Evolutionary conservation across 768 basidiomycete species (phyloP), one percentile per base, ranked within the genome.

Genomic region (Phylloporus arenicola): DNA sequence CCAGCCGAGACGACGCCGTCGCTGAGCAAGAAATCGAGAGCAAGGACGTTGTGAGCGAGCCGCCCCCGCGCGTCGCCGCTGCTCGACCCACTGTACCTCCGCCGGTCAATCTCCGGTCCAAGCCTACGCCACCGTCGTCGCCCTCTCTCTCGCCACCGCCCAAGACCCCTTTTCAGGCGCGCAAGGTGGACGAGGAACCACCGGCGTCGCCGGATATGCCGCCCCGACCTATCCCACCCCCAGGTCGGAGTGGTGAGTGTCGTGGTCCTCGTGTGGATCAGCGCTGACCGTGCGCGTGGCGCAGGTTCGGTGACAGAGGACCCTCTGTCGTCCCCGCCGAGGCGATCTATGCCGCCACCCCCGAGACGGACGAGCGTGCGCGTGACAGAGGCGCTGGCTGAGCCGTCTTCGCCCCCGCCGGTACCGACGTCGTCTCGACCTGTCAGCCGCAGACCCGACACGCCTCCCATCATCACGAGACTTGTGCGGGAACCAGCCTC

Each of bases 61-160:
- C 62, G 3, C 64, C 68, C 3, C 60, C 70, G 7, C 70, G 63
- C 42, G 57, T 68, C 24, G 64, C 57, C 24, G 64, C 57, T 12
- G 61, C 57, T 13, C 65, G 64, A 45, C 60, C 62, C 0, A 55
- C 65, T 5, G n/a, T 43, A 45, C 72, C 71, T 0, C 67, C 71
- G 17, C 71, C 71, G 0, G 63, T 62, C 20, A 63, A 59, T 44
- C 27, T 63, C 24, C 34, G 43, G n/a, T 59, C 67, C 9, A 61
- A 57, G 33, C 60, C 62, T 22, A 45, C 52, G 1, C 41, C 57
- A 6, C 57, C 61, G 3, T 35, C 50, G 1, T 57, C 58, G 1
- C 56, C 65, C 5, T 34, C 59, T 1, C 22, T 47, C 9, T 52
- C 57, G 12, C 51, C 64, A 7, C 57, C 64, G 0, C 46, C 45